Percentiles rank a stretch among this genome's conserved stretches.
Evolutionary conservation across 805 yeast genomes (phyloP).

Genomic region (Lachancea meyersii): DNA sequence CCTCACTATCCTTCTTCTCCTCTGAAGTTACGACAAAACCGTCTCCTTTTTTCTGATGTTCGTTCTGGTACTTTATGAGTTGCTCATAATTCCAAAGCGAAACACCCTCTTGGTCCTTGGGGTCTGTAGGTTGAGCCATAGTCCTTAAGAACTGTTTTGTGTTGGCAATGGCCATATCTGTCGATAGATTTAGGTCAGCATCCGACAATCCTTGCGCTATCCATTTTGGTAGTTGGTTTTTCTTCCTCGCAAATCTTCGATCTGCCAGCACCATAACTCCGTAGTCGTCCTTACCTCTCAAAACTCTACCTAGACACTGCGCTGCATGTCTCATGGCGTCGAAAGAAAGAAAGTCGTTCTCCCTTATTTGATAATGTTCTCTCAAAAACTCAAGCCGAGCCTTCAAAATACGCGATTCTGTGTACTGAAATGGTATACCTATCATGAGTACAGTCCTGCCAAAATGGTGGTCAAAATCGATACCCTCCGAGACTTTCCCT

Average conservation of each 20-base stretch:
- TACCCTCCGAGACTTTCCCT: constrained; percentile 98
- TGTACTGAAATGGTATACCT: constrained; percentile 98
- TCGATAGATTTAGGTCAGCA: constrained; percentile 85
- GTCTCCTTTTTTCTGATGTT: constrained; percentile 33
- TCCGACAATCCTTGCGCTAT: constrained; percentile 88
- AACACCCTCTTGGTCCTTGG: constrained; percentile 87
- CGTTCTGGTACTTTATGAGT: constrained; percentile 50
- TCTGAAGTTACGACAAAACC: constrained; percentile 12
- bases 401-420: constrained; percentile 91
- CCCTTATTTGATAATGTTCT: constrained; percentile 87
- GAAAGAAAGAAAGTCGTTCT: constrained; percentile 90
- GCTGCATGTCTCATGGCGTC: constrained; percentile 99
- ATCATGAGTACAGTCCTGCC: constrained; percentile 97
- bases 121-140: constrained; percentile 89
- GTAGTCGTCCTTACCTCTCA: constrained; percentile 97
- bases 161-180: constrained; percentile 95
- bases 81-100: constrained; percentile 86
- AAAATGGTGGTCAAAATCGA: constrained; percentile 97
- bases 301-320: constrained; percentile 93
- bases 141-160: constrained; percentile 89
- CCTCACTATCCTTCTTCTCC: constrained; percentile 23
- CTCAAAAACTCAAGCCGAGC: constrained; percentile 91
- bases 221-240: constrained; percentile 92
- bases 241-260: constrained; percentile 80
- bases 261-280: constrained; percentile 99